A percentile compares a stretch with the other conserved stretches of the same genome.
Conservation (phyloP, 75 land plant genomes). For the Pinus taeda region DNA sequence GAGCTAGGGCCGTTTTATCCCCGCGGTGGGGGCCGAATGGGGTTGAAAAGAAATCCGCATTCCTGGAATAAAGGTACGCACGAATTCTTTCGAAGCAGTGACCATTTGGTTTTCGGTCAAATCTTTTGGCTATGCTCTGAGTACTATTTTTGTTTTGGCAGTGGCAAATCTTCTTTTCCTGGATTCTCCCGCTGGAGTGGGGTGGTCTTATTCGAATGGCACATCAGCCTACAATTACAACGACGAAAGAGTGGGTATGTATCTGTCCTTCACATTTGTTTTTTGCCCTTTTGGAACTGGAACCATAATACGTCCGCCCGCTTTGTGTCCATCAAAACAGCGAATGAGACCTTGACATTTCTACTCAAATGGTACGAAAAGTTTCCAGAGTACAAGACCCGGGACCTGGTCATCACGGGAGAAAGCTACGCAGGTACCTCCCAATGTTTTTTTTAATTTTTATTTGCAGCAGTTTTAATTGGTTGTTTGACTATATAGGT, state of each 20-base stretch:
- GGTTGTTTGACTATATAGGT: no score
- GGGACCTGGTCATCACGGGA: conserved; percentile 29
- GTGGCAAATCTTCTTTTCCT: conserved; percentile 11
- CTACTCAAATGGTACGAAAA: conserved; percentile 34
- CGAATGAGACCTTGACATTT: conserved; percentile 31
- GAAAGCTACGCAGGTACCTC: conserved; percentile 54
- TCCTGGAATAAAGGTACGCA: conserved; percentile 42
- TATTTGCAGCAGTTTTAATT: no score
- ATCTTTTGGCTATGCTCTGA: background rate
- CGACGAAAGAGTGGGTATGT: conserved; percentile 12
- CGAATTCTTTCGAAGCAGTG: background rate
- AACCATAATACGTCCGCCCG: background rate
- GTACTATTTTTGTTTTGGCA: background rate
- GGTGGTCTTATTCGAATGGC: conserved; percentile 13
- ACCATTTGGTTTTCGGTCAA: background rate
- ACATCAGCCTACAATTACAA: conserved; percentile 1
- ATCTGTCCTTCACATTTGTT: background rate
- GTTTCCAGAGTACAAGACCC: conserved; percentile 32
- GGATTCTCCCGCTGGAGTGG: conserved; percentile 17
- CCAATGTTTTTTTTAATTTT: background rate
- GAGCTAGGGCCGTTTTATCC: conserved; percentile 44
- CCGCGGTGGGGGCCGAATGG: background rate
- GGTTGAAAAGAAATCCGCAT: conserved; percentile 20
- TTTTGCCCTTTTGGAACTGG: background rate
- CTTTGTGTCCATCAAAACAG: conserved; percentile 13